Evolutionary conservation across 106 monocot genomes (phyloP).

Genomic region (Platanthera guangdongensis): DNA sequence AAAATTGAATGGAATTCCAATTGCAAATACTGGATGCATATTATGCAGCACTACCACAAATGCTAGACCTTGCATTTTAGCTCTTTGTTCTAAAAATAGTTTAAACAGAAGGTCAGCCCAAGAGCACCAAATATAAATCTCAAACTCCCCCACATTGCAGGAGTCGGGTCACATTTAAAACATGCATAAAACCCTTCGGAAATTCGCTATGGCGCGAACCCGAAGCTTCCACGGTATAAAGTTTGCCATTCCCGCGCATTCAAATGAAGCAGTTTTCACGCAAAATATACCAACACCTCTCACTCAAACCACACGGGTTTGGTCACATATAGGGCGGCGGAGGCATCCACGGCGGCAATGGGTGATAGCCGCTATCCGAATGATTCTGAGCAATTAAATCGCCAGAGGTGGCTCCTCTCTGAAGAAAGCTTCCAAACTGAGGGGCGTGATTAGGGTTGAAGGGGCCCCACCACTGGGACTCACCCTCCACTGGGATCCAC

Average conservation of each 20-base stretch:
- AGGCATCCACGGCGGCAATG: slow-evolving; percentile 24
- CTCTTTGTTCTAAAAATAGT: background rate
- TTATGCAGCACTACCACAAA: no score
- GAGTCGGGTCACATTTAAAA: background rate
- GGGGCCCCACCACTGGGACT: slow-evolving; percentile 57
- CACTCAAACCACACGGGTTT: slow-evolving; percentile 21
- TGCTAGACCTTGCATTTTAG: background rate
- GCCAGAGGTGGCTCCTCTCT: background rate
- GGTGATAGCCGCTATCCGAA: slow-evolving; percentile 24
- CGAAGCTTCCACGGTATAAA: background rate
- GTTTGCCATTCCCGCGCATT: background rate
- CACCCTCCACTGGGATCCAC: slow-evolving; percentile 55
- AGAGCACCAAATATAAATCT: background rate
- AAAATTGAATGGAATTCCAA: no score
- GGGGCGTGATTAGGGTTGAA: slow-evolving; percentile 32
- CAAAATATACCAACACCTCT: background rate
- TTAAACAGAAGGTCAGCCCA: background rate
- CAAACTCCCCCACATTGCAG: background rate
- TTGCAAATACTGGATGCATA: no score
- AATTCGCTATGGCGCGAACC: background rate
- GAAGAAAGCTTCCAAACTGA: slow-evolving; percentile 21
- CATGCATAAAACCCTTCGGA: background rate
- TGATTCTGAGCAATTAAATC: slow-evolving; percentile 29
- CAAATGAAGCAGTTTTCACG: background rate
- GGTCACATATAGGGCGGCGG: slow-evolving; percentile 21